Percentiles rank a stretch among this genome's conserved stretches.
These are phyloP conservation scores for Ligustrum vulgare DNA, from an alignment of 257 asterid genomes.

Conservation along the genomic window DNA sequence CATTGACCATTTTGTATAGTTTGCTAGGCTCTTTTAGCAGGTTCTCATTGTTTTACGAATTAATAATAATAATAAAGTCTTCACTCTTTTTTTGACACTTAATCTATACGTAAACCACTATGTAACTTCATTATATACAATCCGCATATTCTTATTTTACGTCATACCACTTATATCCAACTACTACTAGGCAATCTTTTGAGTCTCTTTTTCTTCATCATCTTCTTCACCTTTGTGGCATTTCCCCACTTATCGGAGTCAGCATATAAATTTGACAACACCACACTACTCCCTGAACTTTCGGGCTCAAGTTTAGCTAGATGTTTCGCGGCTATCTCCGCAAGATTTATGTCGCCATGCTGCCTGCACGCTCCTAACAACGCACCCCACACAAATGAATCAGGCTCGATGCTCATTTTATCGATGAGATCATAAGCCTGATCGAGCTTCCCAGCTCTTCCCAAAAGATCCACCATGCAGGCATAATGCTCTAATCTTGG, in stretches of 20 bases:
- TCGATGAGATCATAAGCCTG: conserved; percentile 55
- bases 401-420: conserved; percentile 56
- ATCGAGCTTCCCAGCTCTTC: conserved; percentile 56
- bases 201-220: conserved; percentile 55
- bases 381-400: conserved; percentile 73
- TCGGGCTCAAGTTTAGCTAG: conserved; percentile 64
- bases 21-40: too few species aligned
- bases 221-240: conserved; percentile 43
- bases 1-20: too few species aligned
- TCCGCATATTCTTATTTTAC: too few species aligned
- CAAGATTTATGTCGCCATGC: conserved; percentile 47
- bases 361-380: conserved; percentile 71
- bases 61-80: too few species aligned
- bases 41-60: too few species aligned
- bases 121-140: too few species aligned
- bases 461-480: conserved; percentile 68
- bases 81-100: too few species aligned
- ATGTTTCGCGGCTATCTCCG: conserved; percentile 56
- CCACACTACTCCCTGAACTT: conserved; percentile 53
- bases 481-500: conserved; percentile 82
- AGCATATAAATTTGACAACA: conserved; percentile 49
- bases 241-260: conserved; percentile 53
- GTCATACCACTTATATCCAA: conserved; percentile 52
- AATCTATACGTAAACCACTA: too few species aligned
- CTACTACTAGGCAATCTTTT: conserved; percentile 49